These are phyloP conservation scores for Talaromyces funiculosus DNA, from an alignment of 2,329 filamentous ascomycete genomes.

Conservation along the genomic window DNA sequence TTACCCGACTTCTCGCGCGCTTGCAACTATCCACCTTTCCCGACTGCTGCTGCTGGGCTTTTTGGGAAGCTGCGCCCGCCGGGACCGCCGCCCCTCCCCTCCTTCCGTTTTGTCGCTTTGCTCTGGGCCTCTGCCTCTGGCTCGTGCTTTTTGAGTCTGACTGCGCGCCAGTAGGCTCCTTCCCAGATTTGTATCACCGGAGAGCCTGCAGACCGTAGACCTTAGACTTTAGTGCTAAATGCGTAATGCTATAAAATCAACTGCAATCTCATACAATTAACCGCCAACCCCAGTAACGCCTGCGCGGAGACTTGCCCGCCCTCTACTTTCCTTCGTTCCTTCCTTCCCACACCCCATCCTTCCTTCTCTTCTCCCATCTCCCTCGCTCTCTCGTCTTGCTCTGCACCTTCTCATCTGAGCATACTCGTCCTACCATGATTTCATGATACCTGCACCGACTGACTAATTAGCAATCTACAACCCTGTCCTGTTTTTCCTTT, in stretches of 20 bases:
- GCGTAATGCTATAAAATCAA: conserved; percentile 9
- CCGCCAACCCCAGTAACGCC: conserved; percentile 1
- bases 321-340: background rate
- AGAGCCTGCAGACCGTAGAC: background rate
- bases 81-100: conserved; percentile 13
- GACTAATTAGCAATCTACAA: background rate
- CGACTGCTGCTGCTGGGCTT: background rate
- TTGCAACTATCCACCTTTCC: no score
- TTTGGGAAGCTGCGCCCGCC: conserved; percentile 7
- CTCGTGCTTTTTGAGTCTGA: no score
- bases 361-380: background rate
- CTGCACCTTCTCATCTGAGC: background rate
- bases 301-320: background rate
- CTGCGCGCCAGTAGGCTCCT: background rate
- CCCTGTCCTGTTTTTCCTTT: background rate
- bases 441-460: background rate
- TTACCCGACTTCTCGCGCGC: conserved; percentile 16
- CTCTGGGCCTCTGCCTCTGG: conserved; percentile 1
- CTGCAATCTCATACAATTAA: conserved; percentile 13
- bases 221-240: background rate
- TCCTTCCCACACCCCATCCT: background rate
- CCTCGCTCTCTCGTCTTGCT: background rate
- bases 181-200: background rate
- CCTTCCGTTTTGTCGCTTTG: conserved; percentile 16
- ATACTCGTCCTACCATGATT: background rate